Percentiles rank a stretch among this genome's conserved stretches.
Evolutionary conservation across 2,329 filamentous ascomycete genomes (phyloP).

Genomic region (Ascochyta pisi): DNA sequence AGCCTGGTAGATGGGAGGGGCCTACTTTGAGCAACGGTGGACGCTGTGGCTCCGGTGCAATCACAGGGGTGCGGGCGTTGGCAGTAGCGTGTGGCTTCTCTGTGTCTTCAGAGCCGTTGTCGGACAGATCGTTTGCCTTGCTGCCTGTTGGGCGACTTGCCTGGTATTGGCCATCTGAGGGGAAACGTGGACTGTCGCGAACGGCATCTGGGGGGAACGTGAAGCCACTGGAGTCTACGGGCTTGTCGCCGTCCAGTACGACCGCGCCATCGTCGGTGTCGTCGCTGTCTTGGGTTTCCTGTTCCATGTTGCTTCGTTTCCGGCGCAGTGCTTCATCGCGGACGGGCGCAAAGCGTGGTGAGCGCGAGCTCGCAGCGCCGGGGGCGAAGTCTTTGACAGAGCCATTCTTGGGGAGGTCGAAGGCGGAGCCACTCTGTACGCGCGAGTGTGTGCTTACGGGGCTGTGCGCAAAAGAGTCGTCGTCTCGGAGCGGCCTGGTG

Average conservation of each 20-base stretch:
- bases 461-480: constrained; percentile 36
- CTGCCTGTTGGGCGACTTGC: constrained; percentile 26
- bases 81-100: constrained; percentile 29
- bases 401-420: constrained; percentile 27
- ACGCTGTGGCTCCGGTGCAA: constrained; percentile 42
- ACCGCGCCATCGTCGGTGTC: constrained; percentile 42
- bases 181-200: constrained; percentile 36
- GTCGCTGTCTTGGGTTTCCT: constrained; percentile 40
- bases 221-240: constrained; percentile 31
- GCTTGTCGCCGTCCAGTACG: constrained; percentile 23
- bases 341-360: constrained; percentile 28
- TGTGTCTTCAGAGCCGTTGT: constrained; percentile 31
- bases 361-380: constrained; percentile 18
- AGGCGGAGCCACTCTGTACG: constrained; percentile 24
- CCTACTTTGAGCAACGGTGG: constrained; percentile 53
- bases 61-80: constrained; percentile 33
- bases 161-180: constrained; percentile 35
- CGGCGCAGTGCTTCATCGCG: constrained; percentile 30
- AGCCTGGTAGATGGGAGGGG: constrained; percentile 57
- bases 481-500: constrained; percentile 24
- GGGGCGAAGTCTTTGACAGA: constrained; percentile 27
- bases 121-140: constrained; percentile 30
- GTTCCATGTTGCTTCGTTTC: constrained; percentile 32
- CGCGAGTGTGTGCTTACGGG: constrained; percentile 36
- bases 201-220: constrained; percentile 29